phyloP scores from a whole-genome alignment of 2,329 filamentous ascomycete genomes.

The Chaetomiaceae sp. region DNA sequence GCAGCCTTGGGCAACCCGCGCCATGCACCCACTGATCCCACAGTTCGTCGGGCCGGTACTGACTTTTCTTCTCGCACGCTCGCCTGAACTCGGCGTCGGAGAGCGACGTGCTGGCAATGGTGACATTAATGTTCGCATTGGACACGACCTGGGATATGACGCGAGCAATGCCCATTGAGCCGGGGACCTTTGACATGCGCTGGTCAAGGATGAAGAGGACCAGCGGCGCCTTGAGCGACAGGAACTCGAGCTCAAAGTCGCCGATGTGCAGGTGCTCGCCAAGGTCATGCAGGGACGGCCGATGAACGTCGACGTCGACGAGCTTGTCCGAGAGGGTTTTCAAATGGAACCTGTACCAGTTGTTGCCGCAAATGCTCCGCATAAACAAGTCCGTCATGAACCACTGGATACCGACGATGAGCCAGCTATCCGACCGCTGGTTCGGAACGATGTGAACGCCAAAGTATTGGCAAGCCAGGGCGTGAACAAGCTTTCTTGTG shows the following conservation, averaged over 20 bases:
- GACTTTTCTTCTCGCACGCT: slow-evolving; percentile 80
- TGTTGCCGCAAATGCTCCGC: slow-evolving; percentile 84
- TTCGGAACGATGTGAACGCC: slow-evolving; percentile 88
- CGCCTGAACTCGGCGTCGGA: slow-evolving; percentile 58
- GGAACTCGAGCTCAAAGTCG: slow-evolving; percentile 80
- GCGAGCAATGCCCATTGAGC: slow-evolving; percentile 73
- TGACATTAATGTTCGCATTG: slow-evolving; percentile 63
- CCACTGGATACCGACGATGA: slow-evolving; percentile 81
- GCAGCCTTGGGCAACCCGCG: slow-evolving; percentile 81
- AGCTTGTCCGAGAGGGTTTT: slow-evolving; percentile 78
- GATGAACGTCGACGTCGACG: slow-evolving; percentile 71
- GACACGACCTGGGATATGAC: slow-evolving; percentile 83
- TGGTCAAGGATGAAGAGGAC: slow-evolving; percentile 93
- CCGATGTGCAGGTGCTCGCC: slow-evolving; percentile 74
- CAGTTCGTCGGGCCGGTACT: slow-evolving; percentile 80
- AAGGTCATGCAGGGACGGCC: slow-evolving; percentile 76
- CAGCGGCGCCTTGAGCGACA: slow-evolving; percentile 82
- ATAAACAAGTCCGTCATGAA: slow-evolving; percentile 95
- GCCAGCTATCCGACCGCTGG: slow-evolving; percentile 75
- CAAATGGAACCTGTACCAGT: slow-evolving; percentile 86
- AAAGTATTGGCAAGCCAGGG: slow-evolving; percentile 87
- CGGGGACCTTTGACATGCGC: slow-evolving; percentile 79
- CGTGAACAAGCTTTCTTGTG: slow-evolving; percentile 73
- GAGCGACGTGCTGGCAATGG: slow-evolving; percentile 24
- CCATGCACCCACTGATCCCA: slow-evolving; percentile 91